Evolutionary conservation across 2,329 filamentous ascomycete species (phyloP).

Genomic region (Rhinocladiella mackenziei): DNA sequence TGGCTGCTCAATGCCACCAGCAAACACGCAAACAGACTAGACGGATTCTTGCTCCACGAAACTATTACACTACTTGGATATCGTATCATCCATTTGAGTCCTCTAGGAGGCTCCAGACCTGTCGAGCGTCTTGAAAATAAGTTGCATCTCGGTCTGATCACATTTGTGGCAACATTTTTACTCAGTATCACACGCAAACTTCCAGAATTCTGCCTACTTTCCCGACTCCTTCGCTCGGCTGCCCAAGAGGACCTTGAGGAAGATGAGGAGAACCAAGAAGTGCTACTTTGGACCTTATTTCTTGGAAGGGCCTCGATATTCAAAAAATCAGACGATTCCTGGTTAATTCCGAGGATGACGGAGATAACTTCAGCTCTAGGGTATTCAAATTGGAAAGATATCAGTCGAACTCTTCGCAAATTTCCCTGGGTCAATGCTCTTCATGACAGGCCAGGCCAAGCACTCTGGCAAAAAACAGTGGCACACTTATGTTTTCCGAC

Average conservation of each 20-base stretch:
- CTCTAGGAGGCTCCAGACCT: neutral
- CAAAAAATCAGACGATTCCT: neutral
- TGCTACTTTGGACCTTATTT: conserved; percentile 1
- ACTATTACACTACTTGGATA: neutral
- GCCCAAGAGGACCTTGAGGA: neutral
- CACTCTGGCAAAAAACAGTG: neutral
- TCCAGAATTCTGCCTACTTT: neutral
- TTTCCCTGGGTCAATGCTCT: conserved; percentile 2
- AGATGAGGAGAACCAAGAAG: neutral
- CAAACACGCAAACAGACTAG: neutral
- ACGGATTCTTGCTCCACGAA: neutral
- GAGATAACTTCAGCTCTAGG: neutral
- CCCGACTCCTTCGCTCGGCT: neutral
- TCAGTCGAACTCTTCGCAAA: neutral
- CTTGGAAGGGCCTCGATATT: neutral
- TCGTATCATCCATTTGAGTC: neutral
- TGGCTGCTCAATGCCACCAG: neutral
- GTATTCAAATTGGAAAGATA: neutral
- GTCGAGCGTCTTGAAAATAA: neutral
- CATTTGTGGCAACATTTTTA: conserved; percentile 1
- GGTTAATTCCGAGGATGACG: neutral
- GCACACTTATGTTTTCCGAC: too few relatives aligned
- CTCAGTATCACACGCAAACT: neutral
- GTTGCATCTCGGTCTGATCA: neutral
- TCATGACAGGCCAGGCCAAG: neutral